Conservation (phyloP, 805 yeast genomes). For the Candida andamanensis region DNA sequence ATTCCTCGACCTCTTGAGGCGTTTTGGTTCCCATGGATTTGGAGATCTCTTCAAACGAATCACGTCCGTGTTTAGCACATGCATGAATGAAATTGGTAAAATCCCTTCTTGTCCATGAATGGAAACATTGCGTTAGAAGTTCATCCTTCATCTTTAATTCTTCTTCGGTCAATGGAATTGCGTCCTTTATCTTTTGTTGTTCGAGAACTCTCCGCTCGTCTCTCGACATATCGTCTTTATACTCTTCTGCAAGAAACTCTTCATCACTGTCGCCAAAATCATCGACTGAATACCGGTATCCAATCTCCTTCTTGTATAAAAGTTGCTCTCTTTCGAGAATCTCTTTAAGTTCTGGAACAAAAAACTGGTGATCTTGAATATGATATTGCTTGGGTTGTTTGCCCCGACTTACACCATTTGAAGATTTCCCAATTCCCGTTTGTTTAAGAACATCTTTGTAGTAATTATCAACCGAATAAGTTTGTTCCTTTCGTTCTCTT, state of each 20-base stretch:
- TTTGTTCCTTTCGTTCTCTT: constrained; percentile 73
- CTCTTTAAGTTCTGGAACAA: constrained; percentile 47
- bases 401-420: constrained; percentile 22
- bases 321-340: constrained; percentile 62
- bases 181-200: constrained; percentile 49
- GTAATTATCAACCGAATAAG: constrained; percentile 71
- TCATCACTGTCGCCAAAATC: constrained; percentile 59
- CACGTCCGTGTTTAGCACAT: constrained; percentile 62
- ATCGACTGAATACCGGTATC: constrained; percentile 51
- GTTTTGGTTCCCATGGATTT: constrained; percentile 53
- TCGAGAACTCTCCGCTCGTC: constrained; percentile 42
- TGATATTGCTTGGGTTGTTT: constrained; percentile 61
- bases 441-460: constrained; percentile 63
- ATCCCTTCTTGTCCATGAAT: constrained; percentile 70
- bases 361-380: constrained; percentile 73
- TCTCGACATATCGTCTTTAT: constrained; percentile 31
- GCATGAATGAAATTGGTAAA: constrained; percentile 68
- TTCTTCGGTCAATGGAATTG: constrained; percentile 57
- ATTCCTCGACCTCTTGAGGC: constrained; percentile 53
- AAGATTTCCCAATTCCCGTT: constrained; percentile 8
- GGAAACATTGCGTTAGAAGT: constrained; percentile 53
- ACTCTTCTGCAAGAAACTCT: constrained; percentile 45
- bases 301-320: constrained; percentile 54
- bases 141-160: constrained; percentile 51
- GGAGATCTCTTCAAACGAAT: constrained; percentile 45